Conservation (phyloP, 495 filamentous ascomycete species). For the Massariosphaeria phaeospora region DNA sequence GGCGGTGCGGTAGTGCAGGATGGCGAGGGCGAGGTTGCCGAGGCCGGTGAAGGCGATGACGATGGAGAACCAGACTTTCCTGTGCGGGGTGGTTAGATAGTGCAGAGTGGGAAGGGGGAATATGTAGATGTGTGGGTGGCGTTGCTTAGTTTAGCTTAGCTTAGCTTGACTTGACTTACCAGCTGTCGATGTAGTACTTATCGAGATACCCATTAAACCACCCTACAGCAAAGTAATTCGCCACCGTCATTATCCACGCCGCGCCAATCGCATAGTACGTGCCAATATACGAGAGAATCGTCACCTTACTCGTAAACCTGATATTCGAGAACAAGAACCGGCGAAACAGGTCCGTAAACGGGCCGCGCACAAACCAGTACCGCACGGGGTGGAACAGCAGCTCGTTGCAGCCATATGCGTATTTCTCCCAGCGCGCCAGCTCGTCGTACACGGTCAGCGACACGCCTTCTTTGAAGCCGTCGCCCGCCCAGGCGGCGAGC, state of each 20-base stretch:
- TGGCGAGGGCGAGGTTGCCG: constrained; percentile 47
- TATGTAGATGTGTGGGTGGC: no score
- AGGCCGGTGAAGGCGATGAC: constrained; percentile 46
- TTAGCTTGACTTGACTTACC: constrained; percentile 19
- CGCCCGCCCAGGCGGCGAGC: constrained; percentile 65
- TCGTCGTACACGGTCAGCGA: constrained; percentile 82
- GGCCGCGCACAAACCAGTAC: constrained; percentile 54
- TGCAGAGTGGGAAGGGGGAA: not conserved
- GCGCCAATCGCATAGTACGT: constrained; percentile 83
- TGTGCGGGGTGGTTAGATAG: not conserved
- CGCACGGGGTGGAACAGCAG: constrained; percentile 68
- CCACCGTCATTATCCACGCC: constrained; percentile 73
- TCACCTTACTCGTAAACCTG: constrained; percentile 71
- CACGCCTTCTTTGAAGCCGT: constrained; percentile 79
- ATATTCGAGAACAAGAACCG: constrained; percentile 67
- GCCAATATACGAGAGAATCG: constrained; percentile 76
- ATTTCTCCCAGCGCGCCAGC: constrained; percentile 78
- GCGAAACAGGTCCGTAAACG: constrained; percentile 72
- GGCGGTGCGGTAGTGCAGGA: constrained; percentile 45
- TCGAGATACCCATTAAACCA: constrained; percentile 48
- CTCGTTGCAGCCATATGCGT: constrained; percentile 79
- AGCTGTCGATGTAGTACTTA: constrained; percentile 48
- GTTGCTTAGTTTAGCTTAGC: no score
- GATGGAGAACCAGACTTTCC: constrained; percentile 47
- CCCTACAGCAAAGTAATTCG: constrained; percentile 72